Percentiles rank a stretch among this genome's conserved stretches.
Evolutionary conservation across 768 basidiomycete species (phyloP).

Genomic region (Phaeotremella fagi): DNA sequence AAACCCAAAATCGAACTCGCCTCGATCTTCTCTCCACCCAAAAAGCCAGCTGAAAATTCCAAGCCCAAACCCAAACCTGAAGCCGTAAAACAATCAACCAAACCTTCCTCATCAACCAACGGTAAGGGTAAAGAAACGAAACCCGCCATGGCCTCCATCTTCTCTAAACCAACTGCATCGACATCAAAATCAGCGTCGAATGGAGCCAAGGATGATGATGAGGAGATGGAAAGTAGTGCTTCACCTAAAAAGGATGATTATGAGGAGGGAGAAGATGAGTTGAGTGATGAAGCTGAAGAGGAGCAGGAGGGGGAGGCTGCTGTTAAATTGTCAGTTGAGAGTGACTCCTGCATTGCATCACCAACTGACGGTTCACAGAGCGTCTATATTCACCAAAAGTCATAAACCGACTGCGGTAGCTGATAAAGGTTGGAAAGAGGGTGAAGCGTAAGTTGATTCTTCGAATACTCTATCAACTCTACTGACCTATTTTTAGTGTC

Average conservation of each 20-base stretch:
- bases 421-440: conserved; percentile 75
- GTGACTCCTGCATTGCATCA: conserved; percentile 14
- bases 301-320: conserved; percentile 51
- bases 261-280: conserved; percentile 28
- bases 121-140: conserved; percentile 18
- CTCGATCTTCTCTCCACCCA: conserved; percentile 24
- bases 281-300: conserved; percentile 46
- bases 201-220: conserved; percentile 4
- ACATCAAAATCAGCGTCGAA: conserved; percentile 13
- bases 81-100: conserved; percentile 3
- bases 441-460: conserved; percentile 63
- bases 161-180: conserved; percentile 23
- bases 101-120: conserved; percentile 1
- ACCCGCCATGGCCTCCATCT: conserved; percentile 36
- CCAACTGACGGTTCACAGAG: conserved; percentile 11
- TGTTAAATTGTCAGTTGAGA: conserved; percentile 58
- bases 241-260: not conserved
- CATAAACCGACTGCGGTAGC: conserved; percentile 26
- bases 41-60: not conserved
- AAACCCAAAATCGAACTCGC: conserved; percentile 28
- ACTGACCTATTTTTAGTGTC: conserved; percentile 56
- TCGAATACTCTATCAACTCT: not conserved
- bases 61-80: conserved; percentile 2
- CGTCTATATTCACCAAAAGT: conserved; percentile 42
- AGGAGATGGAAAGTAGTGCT: conserved; percentile 11